phyloP scores from a whole-genome alignment of 2,329 filamentous ascomycete species.

The Eutypa lata region DNA sequence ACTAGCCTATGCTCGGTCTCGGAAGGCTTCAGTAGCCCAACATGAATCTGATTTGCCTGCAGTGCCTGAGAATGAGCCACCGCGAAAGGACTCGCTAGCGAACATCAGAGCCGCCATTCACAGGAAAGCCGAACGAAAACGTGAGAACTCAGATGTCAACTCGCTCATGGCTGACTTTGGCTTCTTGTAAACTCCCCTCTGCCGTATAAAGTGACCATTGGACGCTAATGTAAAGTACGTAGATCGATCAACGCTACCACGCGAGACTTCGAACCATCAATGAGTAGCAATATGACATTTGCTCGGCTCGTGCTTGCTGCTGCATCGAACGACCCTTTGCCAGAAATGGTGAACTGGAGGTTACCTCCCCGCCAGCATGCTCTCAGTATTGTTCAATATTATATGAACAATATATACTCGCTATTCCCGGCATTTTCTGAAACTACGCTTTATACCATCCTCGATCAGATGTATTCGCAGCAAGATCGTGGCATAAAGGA shows the following conservation, averaged over 20 bases:
- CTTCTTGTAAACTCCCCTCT: slow-evolving; percentile 61
- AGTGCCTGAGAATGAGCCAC: slow-evolving; percentile 39
- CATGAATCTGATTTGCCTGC: slow-evolving; percentile 55
- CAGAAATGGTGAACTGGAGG: slow-evolving; percentile 54
- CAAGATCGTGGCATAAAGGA: slow-evolving; percentile 60
- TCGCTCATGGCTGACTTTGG: slow-evolving; percentile 92
- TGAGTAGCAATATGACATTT: slow-evolving; percentile 81
- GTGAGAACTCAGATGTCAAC: slow-evolving; percentile 84
- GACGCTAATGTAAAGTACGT: slow-evolving; percentile 10
- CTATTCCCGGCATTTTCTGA: slow-evolving; percentile 83
- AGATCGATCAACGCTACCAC: slow-evolving; percentile 94
- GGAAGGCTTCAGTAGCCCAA: slow-evolving; percentile 67
- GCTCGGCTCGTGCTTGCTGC: slow-evolving; percentile 84
- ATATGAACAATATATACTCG: slow-evolving; percentile 76
- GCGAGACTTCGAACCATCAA: slow-evolving; percentile 86
- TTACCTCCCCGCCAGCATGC: slow-evolving; percentile 71
- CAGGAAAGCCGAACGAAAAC: slow-evolving; percentile 59
- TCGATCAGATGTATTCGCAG: slow-evolving; percentile 79
- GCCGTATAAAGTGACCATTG: background rate
- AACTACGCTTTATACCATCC: slow-evolving; percentile 69
- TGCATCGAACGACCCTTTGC: slow-evolving; percentile 69
- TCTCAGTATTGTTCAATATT: slow-evolving; percentile 72
- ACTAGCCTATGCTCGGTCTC: slow-evolving; percentile 65
- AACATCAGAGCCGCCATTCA: slow-evolving; percentile 61
- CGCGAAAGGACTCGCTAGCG: slow-evolving; percentile 60